A percentile compares a stretch with the other conserved stretches of the same genome.
phyloP scores from a whole-genome alignment of 2,329 filamentous ascomycete species.

The Cordyceps javanica region DNA sequence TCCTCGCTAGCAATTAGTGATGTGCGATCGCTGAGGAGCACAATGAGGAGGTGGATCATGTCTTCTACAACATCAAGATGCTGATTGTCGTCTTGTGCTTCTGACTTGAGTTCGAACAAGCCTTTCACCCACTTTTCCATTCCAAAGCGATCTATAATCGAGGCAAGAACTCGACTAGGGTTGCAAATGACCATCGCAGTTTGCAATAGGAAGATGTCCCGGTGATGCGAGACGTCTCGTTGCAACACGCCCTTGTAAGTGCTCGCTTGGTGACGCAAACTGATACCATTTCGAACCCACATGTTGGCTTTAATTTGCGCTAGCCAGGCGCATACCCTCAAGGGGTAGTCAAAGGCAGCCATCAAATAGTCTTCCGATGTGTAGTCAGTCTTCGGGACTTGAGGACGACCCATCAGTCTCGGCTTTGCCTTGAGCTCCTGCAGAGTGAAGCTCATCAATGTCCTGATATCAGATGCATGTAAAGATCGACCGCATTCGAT shows the following conservation, averaged over 20 bases:
- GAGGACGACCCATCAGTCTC: conserved; percentile 53
- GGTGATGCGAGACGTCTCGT: conserved; percentile 86
- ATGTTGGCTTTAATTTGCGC: conserved; percentile 97
- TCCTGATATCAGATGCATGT: conserved; percentile 57
- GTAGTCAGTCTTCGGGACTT: conserved; percentile 51
- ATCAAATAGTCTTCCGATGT: conserved; percentile 73
- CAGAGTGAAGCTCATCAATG: conserved; percentile 65
- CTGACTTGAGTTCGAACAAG: conserved; percentile 64
- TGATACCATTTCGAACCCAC: conserved; percentile 98
- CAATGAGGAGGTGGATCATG: conserved; percentile 87
- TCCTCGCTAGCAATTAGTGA: conserved; percentile 66
- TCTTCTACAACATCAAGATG: conserved; percentile 93
- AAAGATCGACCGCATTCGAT: conserved; percentile 82
- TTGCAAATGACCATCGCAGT: conserved; percentile 83
- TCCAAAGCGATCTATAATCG: conserved; percentile 86
- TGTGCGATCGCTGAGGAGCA: conserved; percentile 82
- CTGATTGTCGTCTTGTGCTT: conserved; percentile 78
- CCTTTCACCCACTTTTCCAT: conserved; percentile 84
- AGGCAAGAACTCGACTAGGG: conserved; percentile 75
- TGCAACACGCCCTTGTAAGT: conserved; percentile 87
- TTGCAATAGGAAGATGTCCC: conserved; percentile 91
- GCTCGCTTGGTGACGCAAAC: conserved; percentile 87
- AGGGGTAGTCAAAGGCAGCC: conserved; percentile 84
- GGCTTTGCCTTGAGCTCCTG: conserved; percentile 62
- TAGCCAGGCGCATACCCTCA: conserved; percentile 91